These are phyloP conservation scores for Hypoxylon sp. DNA, from an alignment of 2,329 filamentous ascomycete species.

Conservation along the genomic window DNA sequence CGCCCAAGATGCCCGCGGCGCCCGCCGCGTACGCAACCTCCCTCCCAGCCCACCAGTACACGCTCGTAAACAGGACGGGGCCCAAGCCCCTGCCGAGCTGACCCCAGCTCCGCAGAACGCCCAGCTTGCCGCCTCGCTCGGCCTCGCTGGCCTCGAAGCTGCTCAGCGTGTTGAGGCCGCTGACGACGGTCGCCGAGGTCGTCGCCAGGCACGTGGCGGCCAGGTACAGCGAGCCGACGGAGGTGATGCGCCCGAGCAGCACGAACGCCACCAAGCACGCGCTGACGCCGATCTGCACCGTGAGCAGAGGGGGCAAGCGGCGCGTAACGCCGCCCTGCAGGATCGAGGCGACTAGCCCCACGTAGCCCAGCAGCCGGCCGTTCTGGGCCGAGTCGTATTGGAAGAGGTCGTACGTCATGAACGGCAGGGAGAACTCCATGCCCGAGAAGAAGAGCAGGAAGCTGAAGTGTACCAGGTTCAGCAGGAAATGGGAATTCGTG, in stretches of 20 bases:
- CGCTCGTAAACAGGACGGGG: constrained; percentile 89
- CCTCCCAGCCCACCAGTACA: constrained; percentile 98
- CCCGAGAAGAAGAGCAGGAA: constrained; percentile 98
- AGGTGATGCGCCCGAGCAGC: constrained; percentile 78
- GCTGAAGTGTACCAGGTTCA: constrained; percentile 88
- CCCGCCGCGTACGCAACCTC: constrained; percentile 88
- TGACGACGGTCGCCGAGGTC: constrained; percentile 95
- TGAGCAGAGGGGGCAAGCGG: constrained; percentile 83
- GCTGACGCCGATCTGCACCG: constrained; percentile 83
- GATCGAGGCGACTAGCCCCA: constrained; percentile 91
- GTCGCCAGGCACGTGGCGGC: constrained; percentile 88
- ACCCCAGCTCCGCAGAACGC: constrained; percentile 84
- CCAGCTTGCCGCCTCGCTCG: constrained; percentile 89
- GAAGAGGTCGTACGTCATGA: constrained; percentile 97
- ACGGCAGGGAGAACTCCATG: constrained; percentile 97
- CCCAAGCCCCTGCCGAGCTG: constrained; percentile 91
- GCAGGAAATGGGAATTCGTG: constrained; percentile 85
- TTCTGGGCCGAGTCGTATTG: constrained; percentile 83
- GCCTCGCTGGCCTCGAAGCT: constrained; percentile 87
- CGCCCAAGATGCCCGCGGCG: constrained; percentile 82
- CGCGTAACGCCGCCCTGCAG: constrained; percentile 94
- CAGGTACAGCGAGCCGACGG: constrained; percentile 79
- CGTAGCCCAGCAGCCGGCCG: constrained; percentile 87
- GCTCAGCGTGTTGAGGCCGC: constrained; percentile 89
- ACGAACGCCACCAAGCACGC: constrained; percentile 85